Evolutionary conservation across 495 filamentous ascomycete species (phyloP), one percentile per base, ranked within the genome.

Genomic region (Aspergillus olivimuriae): DNA sequence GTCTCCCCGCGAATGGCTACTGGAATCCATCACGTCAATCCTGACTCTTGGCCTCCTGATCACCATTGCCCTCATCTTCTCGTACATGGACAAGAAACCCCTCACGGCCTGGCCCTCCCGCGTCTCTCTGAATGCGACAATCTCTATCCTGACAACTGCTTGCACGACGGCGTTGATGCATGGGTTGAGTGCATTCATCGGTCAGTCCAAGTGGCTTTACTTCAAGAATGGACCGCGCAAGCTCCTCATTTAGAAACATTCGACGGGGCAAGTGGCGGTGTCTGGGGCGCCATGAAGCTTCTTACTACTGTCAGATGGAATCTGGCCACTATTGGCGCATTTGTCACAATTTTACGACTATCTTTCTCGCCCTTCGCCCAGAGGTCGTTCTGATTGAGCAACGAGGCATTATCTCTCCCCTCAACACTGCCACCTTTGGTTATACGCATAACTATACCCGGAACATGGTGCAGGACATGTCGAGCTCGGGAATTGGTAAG

Each of bases 201-300:
- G 24, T 26, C 66, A 70, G 37, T 46, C 59, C 7, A 69, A 69
- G 47, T 65, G 68, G 68, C 51, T 52, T 19, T 51, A 59, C 51
- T 65, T 65, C 40, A 52, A 47, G 36, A 47, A 45, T n/a, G 41
- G 51, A 18, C 37, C 52, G 17, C 54, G 56, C n/a, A 56, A 44
- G 16, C 51, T 72, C 5, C 50, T 10, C 52, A 58, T 4, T 56
- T 72, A 30, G 52, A 66, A 47, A 51, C 47, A 26, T 69, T 66
- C 39, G 67, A 70, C 36, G 58, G 52, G n/a, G 66, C 68, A 1
- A 68, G 63, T 45, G 56, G 66, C 5, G 68, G 68, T 9, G 57
- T 62, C 3, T 64, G 56, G 62, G 69, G 69, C 1, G 55, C 58
- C n/a, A 41, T 70, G 1, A 52, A 43, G n/a, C 39, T 54, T 1